These are phyloP conservation scores for Gnomoniopsis smithogilvyi DNA, from an alignment of 2,329 filamentous ascomycete species.

Conservation along the genomic window DNA sequence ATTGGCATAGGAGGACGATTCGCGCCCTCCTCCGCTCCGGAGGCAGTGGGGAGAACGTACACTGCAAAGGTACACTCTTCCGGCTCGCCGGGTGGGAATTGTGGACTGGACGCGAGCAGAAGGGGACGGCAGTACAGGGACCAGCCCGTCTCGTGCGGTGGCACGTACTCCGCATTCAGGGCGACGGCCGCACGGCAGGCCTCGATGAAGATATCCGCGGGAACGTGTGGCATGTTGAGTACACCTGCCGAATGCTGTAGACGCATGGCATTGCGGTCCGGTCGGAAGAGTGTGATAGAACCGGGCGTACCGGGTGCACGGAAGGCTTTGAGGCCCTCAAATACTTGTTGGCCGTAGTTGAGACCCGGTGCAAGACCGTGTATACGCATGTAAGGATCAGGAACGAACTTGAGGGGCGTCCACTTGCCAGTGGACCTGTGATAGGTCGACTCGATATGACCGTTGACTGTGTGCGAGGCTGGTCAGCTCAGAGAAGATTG, in stretches of 20 bases:
- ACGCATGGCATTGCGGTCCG: constrained; percentile 58
- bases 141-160: constrained; percentile 58
- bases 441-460: background rate
- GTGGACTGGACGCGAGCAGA: constrained; percentile 61
- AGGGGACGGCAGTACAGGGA: constrained; percentile 67
- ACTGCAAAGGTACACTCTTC: constrained; percentile 63
- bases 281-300: constrained; percentile 62
- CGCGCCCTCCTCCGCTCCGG: constrained; percentile 44
- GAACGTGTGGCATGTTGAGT: constrained; percentile 61
- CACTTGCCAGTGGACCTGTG: background rate
- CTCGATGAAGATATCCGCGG: constrained; percentile 54
- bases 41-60: constrained; percentile 64
- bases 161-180: constrained; percentile 65
- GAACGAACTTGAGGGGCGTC: background rate
- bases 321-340: constrained; percentile 1
- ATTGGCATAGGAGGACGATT: constrained; percentile 30
- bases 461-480: background rate
- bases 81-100: constrained; percentile 59
- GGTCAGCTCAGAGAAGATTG: background rate
- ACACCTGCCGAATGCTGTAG: constrained; percentile 61
- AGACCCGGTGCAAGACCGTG: background rate
- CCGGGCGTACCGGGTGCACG: background rate
- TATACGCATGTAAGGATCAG: background rate
- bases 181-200: constrained; percentile 60
- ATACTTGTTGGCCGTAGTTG: constrained; percentile 2